These are phyloP conservation scores for Plantago ovata DNA, from an alignment of 257 asterid species.

Conservation along the genomic window DNA sequence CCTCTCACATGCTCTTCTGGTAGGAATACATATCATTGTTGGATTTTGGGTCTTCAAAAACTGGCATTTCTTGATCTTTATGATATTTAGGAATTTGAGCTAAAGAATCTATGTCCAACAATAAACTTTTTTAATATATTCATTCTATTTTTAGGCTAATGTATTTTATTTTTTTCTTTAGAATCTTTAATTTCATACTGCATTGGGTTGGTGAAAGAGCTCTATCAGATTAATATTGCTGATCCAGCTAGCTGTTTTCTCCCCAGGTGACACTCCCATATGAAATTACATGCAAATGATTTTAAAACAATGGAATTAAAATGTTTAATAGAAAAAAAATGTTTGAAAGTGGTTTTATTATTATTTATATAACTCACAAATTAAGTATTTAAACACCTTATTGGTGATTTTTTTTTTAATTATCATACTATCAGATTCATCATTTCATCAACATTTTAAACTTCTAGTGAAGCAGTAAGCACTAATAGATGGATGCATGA, in stretches of 20 bases:
- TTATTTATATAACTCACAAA: too few relatives aligned
- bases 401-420: too few relatives aligned
- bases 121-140: background rate
- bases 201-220: constrained; percentile 34
- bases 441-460: too few relatives aligned
- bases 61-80: background rate
- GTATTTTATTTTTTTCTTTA: constrained; percentile 3
- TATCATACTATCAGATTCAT: too few relatives aligned
- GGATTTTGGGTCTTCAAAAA: background rate
- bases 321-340: background rate
- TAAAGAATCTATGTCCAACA: background rate
- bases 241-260: constrained; percentile 43
- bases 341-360: too few relatives aligned
- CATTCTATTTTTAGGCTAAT: constrained; percentile 17
- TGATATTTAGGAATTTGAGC: background rate
- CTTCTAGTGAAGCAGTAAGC: too few relatives aligned
- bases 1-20: constrained; percentile 37
- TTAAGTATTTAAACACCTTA: too few relatives aligned
- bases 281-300: background rate
- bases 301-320: background rate
- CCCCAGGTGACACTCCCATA: constrained; percentile 17
- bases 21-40: constrained; percentile 18
- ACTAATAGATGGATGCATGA: too few relatives aligned
- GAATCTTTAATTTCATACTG: constrained; percentile 16
- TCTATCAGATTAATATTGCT: constrained; percentile 24